These are phyloP conservation scores for Malus domestica DNA, from an alignment of 306 rosid species.

Conservation along the genomic window DNA sequence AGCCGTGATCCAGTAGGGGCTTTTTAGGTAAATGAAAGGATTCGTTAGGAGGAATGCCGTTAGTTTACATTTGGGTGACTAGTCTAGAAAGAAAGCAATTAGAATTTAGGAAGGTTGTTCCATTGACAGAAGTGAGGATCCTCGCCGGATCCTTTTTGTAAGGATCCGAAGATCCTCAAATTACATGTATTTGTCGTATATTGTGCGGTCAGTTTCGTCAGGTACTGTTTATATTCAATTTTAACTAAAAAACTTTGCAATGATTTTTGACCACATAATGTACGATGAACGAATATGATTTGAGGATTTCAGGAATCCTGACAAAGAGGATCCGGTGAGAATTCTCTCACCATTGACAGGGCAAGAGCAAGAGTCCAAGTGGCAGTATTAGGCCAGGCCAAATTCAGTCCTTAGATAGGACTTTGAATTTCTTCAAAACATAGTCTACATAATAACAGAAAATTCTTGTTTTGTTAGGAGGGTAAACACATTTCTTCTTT, in stretches of 20 bases:
- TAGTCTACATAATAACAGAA: neutral
- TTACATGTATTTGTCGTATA: too few relatives aligned
- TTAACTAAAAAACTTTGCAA: too few relatives aligned
- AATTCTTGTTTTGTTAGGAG: neutral
- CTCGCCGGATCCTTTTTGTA: too few relatives aligned
- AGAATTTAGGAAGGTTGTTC: neutral
- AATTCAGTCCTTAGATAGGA: neutral
- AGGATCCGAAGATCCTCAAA: too few relatives aligned
- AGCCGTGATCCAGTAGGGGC: neutral
- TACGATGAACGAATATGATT: too few relatives aligned
- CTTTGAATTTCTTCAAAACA: neutral
- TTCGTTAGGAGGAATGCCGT: neutral
- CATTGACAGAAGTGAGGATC: too few relatives aligned
- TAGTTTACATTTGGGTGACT: neutral
- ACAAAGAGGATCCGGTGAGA: too few relatives aligned
- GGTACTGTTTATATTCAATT: too few relatives aligned
- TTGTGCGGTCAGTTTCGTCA: too few relatives aligned
- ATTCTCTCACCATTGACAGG: neutral
- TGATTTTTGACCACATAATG: fast-evolving
- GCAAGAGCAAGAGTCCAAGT: neutral
- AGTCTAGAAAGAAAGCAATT: neutral
- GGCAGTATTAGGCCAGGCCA: neutral
- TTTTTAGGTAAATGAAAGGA: neutral
- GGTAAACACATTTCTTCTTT: neutral
- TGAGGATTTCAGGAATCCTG: too few relatives aligned